Evolutionary conservation across 1,139 yeast genomes (phyloP), one percentile per base, ranked within the genome.

Genomic region (Arxiozyma telluris): DNA sequence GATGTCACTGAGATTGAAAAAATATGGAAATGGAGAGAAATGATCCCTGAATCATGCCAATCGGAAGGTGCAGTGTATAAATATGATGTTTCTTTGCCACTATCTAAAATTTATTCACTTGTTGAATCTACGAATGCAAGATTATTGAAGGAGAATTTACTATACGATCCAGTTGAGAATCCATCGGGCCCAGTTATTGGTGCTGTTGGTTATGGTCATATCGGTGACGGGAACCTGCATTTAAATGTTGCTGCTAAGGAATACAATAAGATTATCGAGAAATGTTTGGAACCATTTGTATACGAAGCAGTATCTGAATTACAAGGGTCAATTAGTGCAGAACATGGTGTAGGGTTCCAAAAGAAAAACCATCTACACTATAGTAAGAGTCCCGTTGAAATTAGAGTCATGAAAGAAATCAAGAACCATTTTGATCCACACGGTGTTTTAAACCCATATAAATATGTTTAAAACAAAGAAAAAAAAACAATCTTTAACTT

Each of bases 271-370:
- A 78, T 76, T 41, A 85, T 91, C 54, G 98, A 91, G 72, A 73
- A 78, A 54, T 80, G 78, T 1, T 77, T 93, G 58, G 98, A 93
- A 71, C 98, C 98, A 45, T 91, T 85, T 72, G 93, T 93, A 34
- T 93, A 89, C 65, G 95, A 93, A 73, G 90, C 93, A 87, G 87
- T 93, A 57, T 77, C 80, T 53, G 79, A 83, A 58, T 78, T 78
- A 57, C 73, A 82, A 46, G 98, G 98, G 38, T 89, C 97, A 0
- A 84, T 93, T 52, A 86, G 96, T 57, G 98, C 98, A 46, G 98
- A 93, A 71, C 98, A 93, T 70, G 98, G 98, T 4, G 77, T 93
- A 57, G 98, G 98, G 0, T 87, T 93, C 79, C 96, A 91, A 67
- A 93, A 93, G 84, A 87, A 86, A 63, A 85, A 87, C 66, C 93